Evolutionary conservation across 345 rosid species (phyloP), one percentile per base, ranked within the genome.

Genomic region (Gossypium herbaceum): DNA sequence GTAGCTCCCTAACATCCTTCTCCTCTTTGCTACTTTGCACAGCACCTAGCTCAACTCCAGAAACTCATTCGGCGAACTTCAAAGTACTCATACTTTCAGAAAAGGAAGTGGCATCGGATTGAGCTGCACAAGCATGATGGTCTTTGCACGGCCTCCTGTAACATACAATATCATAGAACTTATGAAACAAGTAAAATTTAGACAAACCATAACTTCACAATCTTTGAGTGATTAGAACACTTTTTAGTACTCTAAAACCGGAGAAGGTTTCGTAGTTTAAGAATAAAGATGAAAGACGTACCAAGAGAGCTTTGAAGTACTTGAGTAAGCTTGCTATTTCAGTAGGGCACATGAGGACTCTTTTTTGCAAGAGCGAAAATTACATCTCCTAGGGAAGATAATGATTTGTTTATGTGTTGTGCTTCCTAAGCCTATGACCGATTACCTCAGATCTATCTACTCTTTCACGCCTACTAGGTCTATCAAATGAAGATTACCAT

Each of bases 251-350:
- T 43, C 9, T 43, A 9, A 20, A 22, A 71, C 59, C 0, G 24
- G 20, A 69, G 51, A 39, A 16, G 17, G 13, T 65, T 52, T 16
- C 58, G 27, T 10, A 68, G 50, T 41, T 79, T 59, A 4, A 34
- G 47, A 75, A 25, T 4, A 17, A 4, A 47, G 60, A 72, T 11
- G 39, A 27, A 45, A 57, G 4, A 57, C 20, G 29, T 79, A 88
- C 99, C 99, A 56, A 96, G 83, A 73, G 95, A 91, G 79, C 85
- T 83, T 70, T 96, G 99, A 54, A 96, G 97, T 61, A 96, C 74
- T 79, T 96, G 99, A 79, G 99, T 96, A 57, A 96, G 92, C 86
- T 96, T 96, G 97, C 99, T 96, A 74, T 96, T 96, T 81, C 99
- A 86, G 65, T 92, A 96, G 0, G 99, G 99, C 27, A 96, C 85